Evolutionary conservation across 441 rosid species (phyloP), one percentile per base, ranked within the genome.

Genomic region (Croton setiger): DNA sequence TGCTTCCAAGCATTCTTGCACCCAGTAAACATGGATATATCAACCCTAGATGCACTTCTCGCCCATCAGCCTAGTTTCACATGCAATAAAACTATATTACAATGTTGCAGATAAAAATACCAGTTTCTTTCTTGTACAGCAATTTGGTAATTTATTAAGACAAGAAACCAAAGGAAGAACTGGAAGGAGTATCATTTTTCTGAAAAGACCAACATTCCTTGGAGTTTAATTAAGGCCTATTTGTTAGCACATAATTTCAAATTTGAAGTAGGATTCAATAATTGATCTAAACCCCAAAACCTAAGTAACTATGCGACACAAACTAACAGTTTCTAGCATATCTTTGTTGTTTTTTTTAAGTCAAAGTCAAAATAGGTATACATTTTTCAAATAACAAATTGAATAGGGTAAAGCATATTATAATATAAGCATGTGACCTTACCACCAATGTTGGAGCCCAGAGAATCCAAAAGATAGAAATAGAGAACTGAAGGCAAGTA

Each of bases 371-470:
- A 27, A 4, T 9, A 39, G 43, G 7, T 5, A 39, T 5, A 7
- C 43, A 39, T 39, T 39, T 37, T 39, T 39, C 43, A 27, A 27
- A 27, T 39, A 6, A 6, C 7, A 9, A 37, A 39, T 9, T 39
- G 43, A 39, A 39, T 39, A 7, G 55, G 45, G 17, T 27, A 74
- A 35, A 68, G 48, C 39, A 58, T 15, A 23, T 63, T 21, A 63
- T 11, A 59, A 37, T 5, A 11, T 51, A n/a, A 64, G 58, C 27
- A 68, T n/a, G 55, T 64, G 69, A 83, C 43, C 90, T 43, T 88
- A 95, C 98, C 95, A 90, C 98, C 74, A 90, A 75, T 15, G 87
- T 86, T 60, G 98, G 93, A 43, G 98, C 92, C 99, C 98, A 95
- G 31, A 95, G 85, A 77, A 95, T 89, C 98, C 98, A 92, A 81